Conservation (phyloP, 2,329 filamentous ascomycete genomes). For the Pseudocercospora ulei region DNA sequence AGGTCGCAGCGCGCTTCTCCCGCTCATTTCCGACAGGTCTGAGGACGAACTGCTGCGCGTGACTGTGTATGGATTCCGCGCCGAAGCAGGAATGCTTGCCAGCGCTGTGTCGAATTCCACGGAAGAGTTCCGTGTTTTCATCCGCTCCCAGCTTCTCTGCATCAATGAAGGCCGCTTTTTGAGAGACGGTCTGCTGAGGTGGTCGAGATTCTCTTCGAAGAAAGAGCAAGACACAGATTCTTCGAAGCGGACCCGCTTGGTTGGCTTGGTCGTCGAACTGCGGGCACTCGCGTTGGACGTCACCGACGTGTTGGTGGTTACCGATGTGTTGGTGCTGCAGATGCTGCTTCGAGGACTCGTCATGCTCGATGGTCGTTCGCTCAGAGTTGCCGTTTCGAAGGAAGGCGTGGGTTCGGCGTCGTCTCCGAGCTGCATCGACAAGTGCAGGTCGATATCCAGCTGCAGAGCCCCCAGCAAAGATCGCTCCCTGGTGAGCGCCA, state of each 20-base stretch:
- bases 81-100: conserved; percentile 12
- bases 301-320: conserved; percentile 9
- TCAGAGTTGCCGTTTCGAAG: conserved; percentile 16
- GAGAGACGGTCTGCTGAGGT: conserved; percentile 9
- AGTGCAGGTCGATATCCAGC: conserved; percentile 8
- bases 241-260: conserved; percentile 17
- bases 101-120: conserved; percentile 13
- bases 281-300: not conserved
- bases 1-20: conserved; percentile 6
- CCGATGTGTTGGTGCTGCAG: conserved; percentile 16
- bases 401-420: conserved; percentile 11
- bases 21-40: conserved; percentile 10
- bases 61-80: conserved; percentile 12
- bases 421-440: conserved; percentile 4
- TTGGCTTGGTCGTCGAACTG: conserved; percentile 11
- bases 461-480: conserved; percentile 12
- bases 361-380: conserved; percentile 15
- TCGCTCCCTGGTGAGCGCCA: conserved; percentile 8
- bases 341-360: conserved; percentile 16
- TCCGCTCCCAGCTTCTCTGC: conserved; percentile 15
- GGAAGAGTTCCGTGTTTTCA: conserved; percentile 13
- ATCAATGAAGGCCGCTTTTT: conserved; percentile 15
- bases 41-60: conserved; percentile 11
- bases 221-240: conserved; percentile 19
- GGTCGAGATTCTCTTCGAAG: conserved; percentile 15